Conservation (phyloP, 2,329 filamentous ascomycete species). For the Penicillium brasilianum region DNA sequence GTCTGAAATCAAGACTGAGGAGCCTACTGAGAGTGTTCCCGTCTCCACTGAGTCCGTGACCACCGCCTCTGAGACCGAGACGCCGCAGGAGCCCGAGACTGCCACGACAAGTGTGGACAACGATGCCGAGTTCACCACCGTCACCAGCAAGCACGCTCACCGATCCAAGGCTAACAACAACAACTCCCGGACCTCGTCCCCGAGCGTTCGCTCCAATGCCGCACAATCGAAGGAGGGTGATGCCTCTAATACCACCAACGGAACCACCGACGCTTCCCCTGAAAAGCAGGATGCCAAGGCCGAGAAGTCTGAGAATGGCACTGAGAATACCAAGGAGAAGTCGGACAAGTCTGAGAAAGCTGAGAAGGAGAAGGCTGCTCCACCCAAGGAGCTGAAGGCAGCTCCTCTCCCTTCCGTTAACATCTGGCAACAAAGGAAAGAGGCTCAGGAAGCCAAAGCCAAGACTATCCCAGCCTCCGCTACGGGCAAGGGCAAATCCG, state of each 20-base stretch:
- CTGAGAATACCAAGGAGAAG: constrained; percentile 53
- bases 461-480: constrained; percentile 45
- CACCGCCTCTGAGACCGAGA: constrained; percentile 53
- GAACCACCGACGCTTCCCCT: constrained; percentile 69
- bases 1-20: constrained; percentile 37
- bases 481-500: constrained; percentile 36
- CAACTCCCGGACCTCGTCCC: constrained; percentile 55
- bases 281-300: constrained; percentile 67
- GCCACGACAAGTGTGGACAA: constrained; percentile 37
- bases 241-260: constrained; percentile 65
- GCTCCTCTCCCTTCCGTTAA: constrained; percentile 85
- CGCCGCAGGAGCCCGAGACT: constrained; percentile 47
- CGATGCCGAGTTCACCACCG: constrained; percentile 41
- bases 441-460: constrained; percentile 62
- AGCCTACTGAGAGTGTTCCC: constrained; percentile 36
- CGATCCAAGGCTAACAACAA: constrained; percentile 38
- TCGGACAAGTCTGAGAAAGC: constrained; percentile 62
- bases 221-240: constrained; percentile 65
- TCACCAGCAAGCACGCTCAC: constrained; percentile 32
- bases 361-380: constrained; percentile 55
- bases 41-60: constrained; percentile 35
- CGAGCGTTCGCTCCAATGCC: constrained; percentile 57
- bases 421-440: constrained; percentile 80
- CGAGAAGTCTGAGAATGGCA: constrained; percentile 56
- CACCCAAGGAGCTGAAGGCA: constrained; percentile 70